A percentile compares a stretch with the other conserved stretches of the same genome.
phyloP scores from a whole-genome alignment of 2,329 filamentous ascomycete species.

The Xylariomycetidae sp. region DNA sequence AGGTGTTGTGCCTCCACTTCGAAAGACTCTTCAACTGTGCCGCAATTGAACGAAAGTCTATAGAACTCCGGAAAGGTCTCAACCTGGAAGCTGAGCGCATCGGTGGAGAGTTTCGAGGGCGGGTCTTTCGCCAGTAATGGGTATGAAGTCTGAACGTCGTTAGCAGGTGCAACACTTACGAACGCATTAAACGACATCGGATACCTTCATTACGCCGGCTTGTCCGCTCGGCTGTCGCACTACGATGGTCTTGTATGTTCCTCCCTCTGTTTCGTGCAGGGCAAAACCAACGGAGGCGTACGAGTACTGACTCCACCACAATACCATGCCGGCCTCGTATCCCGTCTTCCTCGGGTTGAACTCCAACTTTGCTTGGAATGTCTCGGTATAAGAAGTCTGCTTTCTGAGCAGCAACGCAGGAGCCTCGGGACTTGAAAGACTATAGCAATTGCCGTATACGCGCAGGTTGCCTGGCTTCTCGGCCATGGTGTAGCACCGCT shows the following conservation, averaged over 20 bases:
- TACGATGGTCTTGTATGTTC: constrained; percentile 8
- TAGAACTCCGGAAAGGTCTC: constrained; percentile 13
- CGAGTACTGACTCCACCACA: constrained; percentile 48
- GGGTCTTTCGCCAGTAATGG: not conserved
- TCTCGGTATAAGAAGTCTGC: constrained; percentile 38
- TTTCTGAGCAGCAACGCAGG: constrained; percentile 50
- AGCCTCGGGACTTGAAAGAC: constrained; percentile 41
- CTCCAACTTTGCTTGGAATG: constrained; percentile 36
- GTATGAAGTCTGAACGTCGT: not conserved
- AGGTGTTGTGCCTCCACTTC: constrained; percentile 13
- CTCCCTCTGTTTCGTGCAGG: constrained; percentile 8
- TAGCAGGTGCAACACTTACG: too few species aligned
- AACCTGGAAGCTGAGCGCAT: constrained; percentile 10
- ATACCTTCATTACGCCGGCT: constrained; percentile 15
- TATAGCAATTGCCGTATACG: constrained; percentile 46
- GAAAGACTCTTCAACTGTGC: constrained; percentile 1
- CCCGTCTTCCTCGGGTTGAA: constrained; percentile 37
- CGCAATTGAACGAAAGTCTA: constrained; percentile 10
- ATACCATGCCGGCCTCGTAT: constrained; percentile 45
- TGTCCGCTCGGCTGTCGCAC: constrained; percentile 16
- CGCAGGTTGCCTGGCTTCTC: constrained; percentile 38
- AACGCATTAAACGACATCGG: too few species aligned
- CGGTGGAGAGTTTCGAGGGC: not conserved
- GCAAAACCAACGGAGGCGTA: constrained; percentile 27
- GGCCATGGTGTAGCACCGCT: constrained; percentile 38